Evolutionary conservation across 208 protist species (phyloP).

Genomic region (Herpetomonas samuelpessoai): DNA sequence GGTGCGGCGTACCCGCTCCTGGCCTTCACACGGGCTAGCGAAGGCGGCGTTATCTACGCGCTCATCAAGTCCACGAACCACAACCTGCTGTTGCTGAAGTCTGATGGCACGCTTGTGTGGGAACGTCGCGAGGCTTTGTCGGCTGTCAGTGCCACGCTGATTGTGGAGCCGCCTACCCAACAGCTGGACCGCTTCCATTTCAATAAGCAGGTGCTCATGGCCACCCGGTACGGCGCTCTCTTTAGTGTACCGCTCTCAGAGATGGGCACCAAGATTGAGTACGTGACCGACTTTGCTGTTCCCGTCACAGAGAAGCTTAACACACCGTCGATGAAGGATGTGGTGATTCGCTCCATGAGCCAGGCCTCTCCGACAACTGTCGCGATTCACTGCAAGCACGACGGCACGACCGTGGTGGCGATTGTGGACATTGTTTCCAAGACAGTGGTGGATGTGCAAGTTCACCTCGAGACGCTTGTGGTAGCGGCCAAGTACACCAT

Average conservation of each 20-base stretch:
- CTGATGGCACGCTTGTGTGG: conserved; percentile 43
- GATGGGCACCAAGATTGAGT: conserved; percentile 42
- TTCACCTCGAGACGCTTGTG: conserved; percentile 24
- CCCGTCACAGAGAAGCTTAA: conserved; percentile 30
- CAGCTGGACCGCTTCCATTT: conserved; percentile 80
- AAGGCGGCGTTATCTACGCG: conserved; percentile 15
- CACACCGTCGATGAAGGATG: conserved; percentile 36
- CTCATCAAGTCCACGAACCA: conserved; percentile 54
- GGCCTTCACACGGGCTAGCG: conserved; percentile 18
- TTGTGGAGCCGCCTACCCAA: conserved; percentile 37
- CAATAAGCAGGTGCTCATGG: conserved; percentile 58
- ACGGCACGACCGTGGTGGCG: conserved; percentile 14
- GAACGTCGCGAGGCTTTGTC: conserved; percentile 69
- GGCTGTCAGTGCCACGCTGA: conserved; percentile 33
- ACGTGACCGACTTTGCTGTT: conserved; percentile 56
- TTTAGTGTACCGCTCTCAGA: conserved; percentile 60
- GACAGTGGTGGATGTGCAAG: conserved; percentile 12
- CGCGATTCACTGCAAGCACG: conserved; percentile 14
- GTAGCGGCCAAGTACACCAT: conserved; percentile 35
- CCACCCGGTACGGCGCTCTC: conserved; percentile 57
- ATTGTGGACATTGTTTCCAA: conserved; percentile 17
- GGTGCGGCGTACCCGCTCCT: conserved; percentile 25
- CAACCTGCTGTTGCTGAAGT: conserved; percentile 61
- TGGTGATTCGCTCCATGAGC: conserved; percentile 9
- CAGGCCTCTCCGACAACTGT: conserved; percentile 1